Conservation (phyloP, 2,329 filamentous ascomycete species). For the Xenoacremonium recifei region DNA sequence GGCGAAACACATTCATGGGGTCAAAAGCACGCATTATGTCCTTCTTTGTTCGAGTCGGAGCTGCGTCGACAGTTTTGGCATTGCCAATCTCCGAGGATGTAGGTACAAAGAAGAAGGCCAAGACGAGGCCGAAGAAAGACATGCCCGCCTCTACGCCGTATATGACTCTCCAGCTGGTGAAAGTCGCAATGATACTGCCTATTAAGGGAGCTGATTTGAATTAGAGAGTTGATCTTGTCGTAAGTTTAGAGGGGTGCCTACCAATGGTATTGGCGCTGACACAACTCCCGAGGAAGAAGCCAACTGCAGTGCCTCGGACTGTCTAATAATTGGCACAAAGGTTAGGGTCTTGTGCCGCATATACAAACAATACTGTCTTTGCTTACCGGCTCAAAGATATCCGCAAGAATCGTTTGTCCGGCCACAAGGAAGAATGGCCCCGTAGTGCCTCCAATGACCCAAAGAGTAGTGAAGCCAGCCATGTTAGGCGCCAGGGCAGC, state of each 20-base stretch:
- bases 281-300: slow-evolving; percentile 24
- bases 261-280: slow-evolving; percentile 24
- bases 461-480: slow-evolving; percentile 18
- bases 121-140: slow-evolving; percentile 20
- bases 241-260: slow-evolving; percentile 2
- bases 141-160: slow-evolving; percentile 26
- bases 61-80: slow-evolving; percentile 14
- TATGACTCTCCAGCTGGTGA: slow-evolving; percentile 26
- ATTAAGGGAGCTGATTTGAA: slow-evolving; percentile 16
- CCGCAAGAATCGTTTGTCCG: slow-evolving; percentile 24
- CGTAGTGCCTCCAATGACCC: slow-evolving; percentile 23
- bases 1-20: slow-evolving; percentile 23
- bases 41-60: slow-evolving; percentile 5
- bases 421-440: slow-evolving; percentile 26
- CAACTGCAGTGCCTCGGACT: slow-evolving; percentile 22
- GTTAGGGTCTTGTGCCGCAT: too few species aligned
- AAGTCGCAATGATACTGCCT: slow-evolving; percentile 26
- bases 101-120: slow-evolving; percentile 25
- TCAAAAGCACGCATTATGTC: slow-evolving; percentile 23
- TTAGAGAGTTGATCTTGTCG: slow-evolving; percentile 1
- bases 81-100: slow-evolving; percentile 19
- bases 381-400: slow-evolving; percentile 25
- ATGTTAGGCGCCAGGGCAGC: slow-evolving; percentile 19
- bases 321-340: too few species aligned
- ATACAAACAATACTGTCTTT: too few species aligned